These are phyloP conservation scores for Pyrus bretschneideri DNA, from an alignment of 306 rosid species.

Conservation along the genomic window DNA sequence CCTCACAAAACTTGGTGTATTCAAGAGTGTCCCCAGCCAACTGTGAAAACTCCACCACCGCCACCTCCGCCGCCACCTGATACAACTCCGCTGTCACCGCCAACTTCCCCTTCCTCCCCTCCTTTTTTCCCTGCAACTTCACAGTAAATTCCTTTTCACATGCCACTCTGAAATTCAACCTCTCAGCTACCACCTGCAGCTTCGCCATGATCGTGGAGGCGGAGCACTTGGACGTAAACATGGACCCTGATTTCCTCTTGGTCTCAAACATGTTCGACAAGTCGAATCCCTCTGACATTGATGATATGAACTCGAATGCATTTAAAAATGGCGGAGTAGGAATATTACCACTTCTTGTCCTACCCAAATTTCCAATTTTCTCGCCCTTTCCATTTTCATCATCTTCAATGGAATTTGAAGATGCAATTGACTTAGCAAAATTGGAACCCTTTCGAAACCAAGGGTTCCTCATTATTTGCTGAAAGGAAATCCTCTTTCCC, in stretches of 20 bases:
- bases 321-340: slow-evolving; percentile 64
- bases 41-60: slow-evolving; percentile 58
- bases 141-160: slow-evolving; percentile 49
- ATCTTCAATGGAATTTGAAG: slow-evolving; percentile 29
- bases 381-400: slow-evolving; percentile 10
- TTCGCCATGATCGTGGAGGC: slow-evolving; percentile 44
- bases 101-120: slow-evolving; percentile 75
- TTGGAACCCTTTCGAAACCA: slow-evolving; percentile 61
- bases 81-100: slow-evolving; percentile 52
- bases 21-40: slow-evolving; percentile 62
- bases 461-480: slow-evolving; percentile 40
- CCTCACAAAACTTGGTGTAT: slow-evolving; percentile 61
- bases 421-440: slow-evolving; percentile 17
- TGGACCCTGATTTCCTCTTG: slow-evolving; percentile 40
- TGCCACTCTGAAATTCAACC: slow-evolving; percentile 36
- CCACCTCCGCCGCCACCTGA: slow-evolving; percentile 70
- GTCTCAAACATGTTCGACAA: slow-evolving; percentile 66
- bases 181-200: slow-evolving; percentile 39
- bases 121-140: slow-evolving; percentile 45
- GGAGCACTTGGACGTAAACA: slow-evolving; percentile 60
- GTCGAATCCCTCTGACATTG: slow-evolving; percentile 69
- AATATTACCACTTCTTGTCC: background rate
- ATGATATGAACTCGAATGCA: slow-evolving; percentile 72
- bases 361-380: background rate
- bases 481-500: slow-evolving; percentile 44